Conservation (phyloP, 208 protist species). For the Leishmania turanica region DNA sequence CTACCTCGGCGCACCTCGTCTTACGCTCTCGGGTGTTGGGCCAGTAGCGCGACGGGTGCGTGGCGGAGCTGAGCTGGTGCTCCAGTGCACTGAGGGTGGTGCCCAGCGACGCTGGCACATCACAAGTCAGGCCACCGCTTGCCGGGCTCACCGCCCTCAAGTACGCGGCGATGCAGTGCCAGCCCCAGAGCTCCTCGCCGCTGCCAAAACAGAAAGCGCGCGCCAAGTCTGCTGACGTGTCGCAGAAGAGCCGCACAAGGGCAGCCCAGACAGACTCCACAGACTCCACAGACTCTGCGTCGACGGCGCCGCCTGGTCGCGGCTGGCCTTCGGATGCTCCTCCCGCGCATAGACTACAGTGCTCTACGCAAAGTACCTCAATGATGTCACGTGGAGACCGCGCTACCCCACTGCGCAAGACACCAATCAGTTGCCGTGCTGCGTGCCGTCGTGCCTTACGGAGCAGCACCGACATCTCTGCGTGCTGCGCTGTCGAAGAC, state of each 20-base stretch:
- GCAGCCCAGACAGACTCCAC: conserved; percentile 13
- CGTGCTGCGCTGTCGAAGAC: background rate
- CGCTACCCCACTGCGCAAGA: background rate
- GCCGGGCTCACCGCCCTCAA: conserved; percentile 1
- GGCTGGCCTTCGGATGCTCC: background rate
- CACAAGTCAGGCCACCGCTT: background rate
- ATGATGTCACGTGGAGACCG: background rate
- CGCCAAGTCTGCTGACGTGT: background rate
- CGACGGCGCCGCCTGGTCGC: background rate
- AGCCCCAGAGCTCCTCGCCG: conserved; percentile 25
- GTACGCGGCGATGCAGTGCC: conserved; percentile 28
- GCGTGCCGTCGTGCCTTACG: conserved; percentile 18
- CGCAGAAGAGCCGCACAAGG: conserved; percentile 3
- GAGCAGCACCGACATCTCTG: background rate
- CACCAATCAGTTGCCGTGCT: conserved; percentile 3
- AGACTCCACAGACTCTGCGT: background rate
- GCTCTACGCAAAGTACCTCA: conserved; percentile 22
- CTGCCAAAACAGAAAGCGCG: background rate
- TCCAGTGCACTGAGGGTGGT: background rate
- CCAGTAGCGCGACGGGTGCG: conserved; percentile 12
- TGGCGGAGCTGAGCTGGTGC: background rate
- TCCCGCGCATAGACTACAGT: background rate
- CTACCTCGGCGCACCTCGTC: conserved; percentile 10
- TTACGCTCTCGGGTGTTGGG: conserved; percentile 8
- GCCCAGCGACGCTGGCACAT: background rate